Conservation (phyloP, 345 rosid species). For the sweet orange (Citrus sinensis) region DNA sequence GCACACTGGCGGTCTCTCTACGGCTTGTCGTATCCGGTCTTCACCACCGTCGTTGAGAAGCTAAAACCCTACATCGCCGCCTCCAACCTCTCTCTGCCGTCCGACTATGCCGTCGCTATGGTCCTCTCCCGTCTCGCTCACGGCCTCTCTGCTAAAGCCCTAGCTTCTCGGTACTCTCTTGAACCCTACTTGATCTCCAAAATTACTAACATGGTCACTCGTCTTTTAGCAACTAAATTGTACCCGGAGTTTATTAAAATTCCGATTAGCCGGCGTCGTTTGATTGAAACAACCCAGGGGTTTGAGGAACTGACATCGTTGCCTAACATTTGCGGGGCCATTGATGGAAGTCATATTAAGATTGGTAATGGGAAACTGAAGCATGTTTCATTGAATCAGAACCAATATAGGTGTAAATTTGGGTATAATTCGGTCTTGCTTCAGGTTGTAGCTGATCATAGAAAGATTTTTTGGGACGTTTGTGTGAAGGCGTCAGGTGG, state of each 20-base stretch:
- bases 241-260: constrained; percentile 93
- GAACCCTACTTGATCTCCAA: constrained; percentile 91
- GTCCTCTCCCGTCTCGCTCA: constrained; percentile 85
- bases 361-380: constrained; percentile 17
- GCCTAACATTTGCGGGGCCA: constrained; percentile 90
- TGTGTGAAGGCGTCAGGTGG: constrained; percentile 94
- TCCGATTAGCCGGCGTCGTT: constrained; percentile 75
- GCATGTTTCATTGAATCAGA: background rate
- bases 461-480: constrained; percentile 92
- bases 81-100: constrained; percentile 86
- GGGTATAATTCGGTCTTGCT: constrained; percentile 80
- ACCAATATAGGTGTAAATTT: constrained; percentile 48
- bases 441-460: constrained; percentile 93
- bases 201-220: constrained; percentile 92
- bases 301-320: constrained; percentile 88
- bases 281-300: constrained; percentile 83
- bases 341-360: constrained; percentile 78
- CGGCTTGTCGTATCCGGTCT: constrained; percentile 87
- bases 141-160: constrained; percentile 70
- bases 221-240: constrained; percentile 82
- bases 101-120: constrained; percentile 95
- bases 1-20: constrained; percentile 88
- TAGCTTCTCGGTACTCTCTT: constrained; percentile 70
- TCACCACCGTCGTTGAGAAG: constrained; percentile 88
- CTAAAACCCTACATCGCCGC: constrained; percentile 83